Conservation (phyloP, 208 protist genomes). For the Naegleria lovaniensis region DNA sequence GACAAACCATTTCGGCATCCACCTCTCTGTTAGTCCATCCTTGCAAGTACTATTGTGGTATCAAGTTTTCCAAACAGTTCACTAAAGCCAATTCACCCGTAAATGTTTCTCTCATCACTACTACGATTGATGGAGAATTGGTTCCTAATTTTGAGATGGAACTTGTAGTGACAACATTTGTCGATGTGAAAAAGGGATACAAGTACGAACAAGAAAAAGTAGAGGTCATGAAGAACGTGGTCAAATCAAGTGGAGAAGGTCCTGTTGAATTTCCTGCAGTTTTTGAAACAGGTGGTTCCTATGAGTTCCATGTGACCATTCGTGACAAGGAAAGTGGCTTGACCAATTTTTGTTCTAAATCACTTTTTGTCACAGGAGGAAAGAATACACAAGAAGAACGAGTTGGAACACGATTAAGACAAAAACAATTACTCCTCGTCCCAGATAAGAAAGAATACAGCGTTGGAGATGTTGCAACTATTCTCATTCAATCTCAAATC, state of each 20-base stretch:
- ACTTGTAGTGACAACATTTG: background rate
- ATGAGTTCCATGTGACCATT: background rate
- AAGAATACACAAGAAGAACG: too few relatives aligned
- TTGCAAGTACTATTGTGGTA: constrained; percentile 2
- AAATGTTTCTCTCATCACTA: background rate
- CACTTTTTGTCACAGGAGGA: background rate
- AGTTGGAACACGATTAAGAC: background rate
- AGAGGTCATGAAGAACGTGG: background rate
- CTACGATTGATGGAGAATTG: background rate
- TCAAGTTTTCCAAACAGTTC: background rate
- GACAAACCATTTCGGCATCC: background rate
- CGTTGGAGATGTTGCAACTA: background rate
- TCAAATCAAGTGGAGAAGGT: background rate
- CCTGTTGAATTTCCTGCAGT: background rate
- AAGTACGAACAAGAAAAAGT: background rate
- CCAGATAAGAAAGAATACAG: background rate
- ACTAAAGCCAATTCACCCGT: background rate
- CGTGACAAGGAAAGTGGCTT: background rate
- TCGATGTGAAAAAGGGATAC: background rate
- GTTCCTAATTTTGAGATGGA: background rate
- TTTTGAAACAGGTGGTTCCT: background rate
- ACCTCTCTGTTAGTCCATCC: background rate
- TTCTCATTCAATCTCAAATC: background rate
- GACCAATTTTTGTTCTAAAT: background rate
- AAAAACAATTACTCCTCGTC: background rate